phyloP scores from a whole-genome alignment of 305 asterid genomes.

The Stenogyne calaminthoides region DNA sequence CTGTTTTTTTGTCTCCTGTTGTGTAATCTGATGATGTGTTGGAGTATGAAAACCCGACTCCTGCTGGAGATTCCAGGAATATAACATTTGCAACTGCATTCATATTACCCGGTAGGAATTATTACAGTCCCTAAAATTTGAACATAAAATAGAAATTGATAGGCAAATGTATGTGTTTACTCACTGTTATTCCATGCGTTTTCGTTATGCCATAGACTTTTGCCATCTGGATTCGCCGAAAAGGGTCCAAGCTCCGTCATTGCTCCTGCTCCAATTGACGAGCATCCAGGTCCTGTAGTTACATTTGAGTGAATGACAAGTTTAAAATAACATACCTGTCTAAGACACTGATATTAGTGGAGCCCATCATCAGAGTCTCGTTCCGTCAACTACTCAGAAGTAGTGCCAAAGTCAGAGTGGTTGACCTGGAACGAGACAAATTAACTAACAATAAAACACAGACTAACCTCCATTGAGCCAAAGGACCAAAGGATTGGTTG shows the following conservation, averaged over 20 bases:
- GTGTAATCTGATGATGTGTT: constrained; percentile 47
- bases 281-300: constrained; percentile 42
- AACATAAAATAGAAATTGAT: background rate
- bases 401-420: too few relatives aligned
- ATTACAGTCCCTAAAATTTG: background rate
- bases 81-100: constrained; percentile 59
- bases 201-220: constrained; percentile 47
- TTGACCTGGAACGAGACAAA: too few relatives aligned
- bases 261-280: constrained; percentile 43
- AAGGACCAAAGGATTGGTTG: constrained; percentile 60
- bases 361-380: too few relatives aligned
- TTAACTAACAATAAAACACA: too few relatives aligned
- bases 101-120: background rate
- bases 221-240: constrained; percentile 40
- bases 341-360: too few relatives aligned
- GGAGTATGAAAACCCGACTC: constrained; percentile 71
- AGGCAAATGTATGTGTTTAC: background rate
- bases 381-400: too few relatives aligned
- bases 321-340: too few relatives aligned
- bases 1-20: constrained; percentile 44
- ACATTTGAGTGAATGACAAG: too few relatives aligned
- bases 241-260: constrained; percentile 46
- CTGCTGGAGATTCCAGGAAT: constrained; percentile 68
- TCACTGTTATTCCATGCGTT: constrained; percentile 60
- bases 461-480: constrained; percentile 74